phyloP scores from a whole-genome alignment of 768 basidiomycete genomes.

The Amylocystis lapponica region DNA sequence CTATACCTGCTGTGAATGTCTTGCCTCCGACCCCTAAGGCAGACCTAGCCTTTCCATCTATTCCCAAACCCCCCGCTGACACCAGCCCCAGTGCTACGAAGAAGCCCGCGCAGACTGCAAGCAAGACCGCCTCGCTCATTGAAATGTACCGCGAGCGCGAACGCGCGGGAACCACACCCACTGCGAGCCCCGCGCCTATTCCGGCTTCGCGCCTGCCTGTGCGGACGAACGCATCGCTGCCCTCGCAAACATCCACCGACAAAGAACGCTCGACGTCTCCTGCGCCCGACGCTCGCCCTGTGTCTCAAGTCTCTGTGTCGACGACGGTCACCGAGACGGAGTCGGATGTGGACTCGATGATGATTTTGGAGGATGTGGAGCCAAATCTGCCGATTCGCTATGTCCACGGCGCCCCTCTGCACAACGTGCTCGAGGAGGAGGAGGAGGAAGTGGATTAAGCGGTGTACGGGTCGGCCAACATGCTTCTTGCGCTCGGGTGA shows the following conservation, averaged over 20 bases:
- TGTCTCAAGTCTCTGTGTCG: constrained; percentile 2
- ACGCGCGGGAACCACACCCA: constrained; percentile 23
- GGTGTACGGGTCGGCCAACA: too few species aligned
- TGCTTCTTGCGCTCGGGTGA: too few species aligned
- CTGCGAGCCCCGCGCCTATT: constrained; percentile 6
- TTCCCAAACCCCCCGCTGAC: too few species aligned
- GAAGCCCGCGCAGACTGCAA: constrained; percentile 25
- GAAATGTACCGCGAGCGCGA: constrained; percentile 83
- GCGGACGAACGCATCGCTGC: constrained; percentile 23
- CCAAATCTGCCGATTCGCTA: constrained; percentile 41
- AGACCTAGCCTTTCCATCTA: too few species aligned
- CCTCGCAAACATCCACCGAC: not conserved
- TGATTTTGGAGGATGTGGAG: not conserved
- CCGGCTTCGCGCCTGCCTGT: constrained; percentile 32
- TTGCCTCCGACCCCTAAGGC: not conserved
- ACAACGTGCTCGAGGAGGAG: constrained; percentile 81
- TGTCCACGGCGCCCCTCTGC: constrained; percentile 78
- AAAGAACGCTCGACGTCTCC: constrained; percentile 28
- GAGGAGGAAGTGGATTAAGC: too few species aligned
- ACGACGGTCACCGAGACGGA: not conserved
- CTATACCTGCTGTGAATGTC: not conserved
- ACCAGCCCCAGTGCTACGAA: not conserved
- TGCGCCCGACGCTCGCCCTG: too few species aligned
- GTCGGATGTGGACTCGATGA: constrained; percentile 1
- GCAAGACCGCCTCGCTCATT: constrained; percentile 73